Base-by-base conservation (phyloP, 345 rosid genomes). In the Cardiospermum halicacabum region DNA sequence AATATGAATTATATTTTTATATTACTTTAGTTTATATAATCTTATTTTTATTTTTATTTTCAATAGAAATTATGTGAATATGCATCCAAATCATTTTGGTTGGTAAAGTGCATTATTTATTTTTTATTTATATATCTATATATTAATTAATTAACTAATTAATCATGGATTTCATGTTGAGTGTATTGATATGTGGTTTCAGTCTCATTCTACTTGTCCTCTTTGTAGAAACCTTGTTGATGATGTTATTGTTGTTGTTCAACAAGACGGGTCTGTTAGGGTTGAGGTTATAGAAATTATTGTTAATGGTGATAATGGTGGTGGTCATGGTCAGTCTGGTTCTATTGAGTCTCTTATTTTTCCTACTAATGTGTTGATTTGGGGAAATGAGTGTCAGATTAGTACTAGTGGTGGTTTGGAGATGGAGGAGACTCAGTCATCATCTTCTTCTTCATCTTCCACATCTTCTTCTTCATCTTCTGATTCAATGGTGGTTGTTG, bases 111-210 rank as follows among this genome's bases (percentile, higher is more conserved):
- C n/a, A n/a, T n/a, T n/a, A n/a, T n/a, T n/a, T n/a, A n/a, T n/a
- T n/a, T n/a, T n/a, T n/a, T n/a, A n/a, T n/a, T n/a, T n/a, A n/a
- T n/a, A n/a, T n/a, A n/a, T n/a, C n/a, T n/a, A n/a, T n/a, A n/a
- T n/a, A n/a, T n/a, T n/a, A n/a, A n/a, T n/a, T n/a, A n/a, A n/a
- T n/a, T n/a, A n/a, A n/a, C n/a, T n/a, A n/a, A n/a, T n/a, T 53
- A 87, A 70, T 54, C 99, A 95, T 8, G 81, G 91, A n/a, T 4
- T 95, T 95, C 99, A 95, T 47, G 86, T 86, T 28, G 97, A 87
- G 18, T 95, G 98, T 66, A 91, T 91, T 48, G 98, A 95, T 61
- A 89, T 89, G 98, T 95, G 99, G 98, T 86, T 95, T 62, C 90
- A 85, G 47, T 86, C 97, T 30, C 97, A 91, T 48, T 78, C 87